These are phyloP conservation scores for Lentinula novae-zelandiae DNA, from an alignment of 1,284 basidiomycete species.

Conservation along the genomic window DNA sequence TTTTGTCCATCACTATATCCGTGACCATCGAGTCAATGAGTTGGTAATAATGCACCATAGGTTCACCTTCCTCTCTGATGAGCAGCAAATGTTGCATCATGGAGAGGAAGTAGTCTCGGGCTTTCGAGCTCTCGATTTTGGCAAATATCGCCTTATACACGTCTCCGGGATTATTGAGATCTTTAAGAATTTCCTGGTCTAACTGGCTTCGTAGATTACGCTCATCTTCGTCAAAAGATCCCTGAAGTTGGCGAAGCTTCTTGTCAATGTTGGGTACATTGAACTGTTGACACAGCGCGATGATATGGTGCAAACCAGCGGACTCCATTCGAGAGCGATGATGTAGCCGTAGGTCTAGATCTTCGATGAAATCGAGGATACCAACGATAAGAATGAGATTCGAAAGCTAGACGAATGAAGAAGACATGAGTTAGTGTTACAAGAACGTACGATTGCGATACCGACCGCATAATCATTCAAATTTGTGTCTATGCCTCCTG, in stretches of 20 bases:
- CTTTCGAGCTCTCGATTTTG: conserved; percentile 74
- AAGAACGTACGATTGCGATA: conserved; percentile 18
- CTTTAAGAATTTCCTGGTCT: conserved; percentile 73
- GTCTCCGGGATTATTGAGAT: conserved; percentile 81
- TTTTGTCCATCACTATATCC: conserved; percentile 92
- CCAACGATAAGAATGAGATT: conserved; percentile 73
- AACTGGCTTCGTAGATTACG: conserved; percentile 73
- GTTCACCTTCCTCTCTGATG: conserved; percentile 84
- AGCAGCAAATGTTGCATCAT: conserved; percentile 92
- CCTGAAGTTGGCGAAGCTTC: conserved; percentile 67
- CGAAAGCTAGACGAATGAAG: conserved; percentile 39
- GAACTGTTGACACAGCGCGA: conserved; percentile 71
- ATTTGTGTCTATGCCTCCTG: conserved; percentile 59
- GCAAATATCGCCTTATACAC: conserved; percentile 82
- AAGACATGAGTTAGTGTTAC: conserved; percentile 15
- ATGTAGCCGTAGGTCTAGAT: conserved; percentile 81
- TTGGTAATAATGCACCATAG: conserved; percentile 86
- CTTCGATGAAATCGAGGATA: conserved; percentile 62
- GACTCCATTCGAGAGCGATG: conserved; percentile 88
- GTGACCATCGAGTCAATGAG: conserved; percentile 92
- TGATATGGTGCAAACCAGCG: conserved; percentile 75
- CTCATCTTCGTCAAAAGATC: conserved; percentile 77
- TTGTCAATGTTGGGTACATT: conserved; percentile 62
- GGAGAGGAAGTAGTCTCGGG: conserved; percentile 85
- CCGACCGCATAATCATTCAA: conserved; percentile 84